A percentile compares a stretch with the other conserved stretches of the same genome.
phyloP scores from a whole-genome alignment of 176 grass and related monocot genomes.

The Tillandsia fasciculata region DNA sequence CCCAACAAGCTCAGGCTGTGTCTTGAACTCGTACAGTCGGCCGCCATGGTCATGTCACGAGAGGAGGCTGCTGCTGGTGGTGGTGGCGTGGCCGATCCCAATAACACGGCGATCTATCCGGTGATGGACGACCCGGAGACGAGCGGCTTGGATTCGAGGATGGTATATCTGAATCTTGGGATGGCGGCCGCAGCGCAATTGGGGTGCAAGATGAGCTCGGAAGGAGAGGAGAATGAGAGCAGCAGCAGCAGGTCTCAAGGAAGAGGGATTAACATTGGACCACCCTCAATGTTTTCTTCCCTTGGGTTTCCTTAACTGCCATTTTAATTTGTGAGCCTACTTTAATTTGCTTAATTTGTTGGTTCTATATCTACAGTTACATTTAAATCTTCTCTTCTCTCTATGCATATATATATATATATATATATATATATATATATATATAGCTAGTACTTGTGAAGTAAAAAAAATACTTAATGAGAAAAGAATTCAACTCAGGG shows the following conservation, averaged over 20 bases:
- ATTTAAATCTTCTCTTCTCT: too few relatives aligned
- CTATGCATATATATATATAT: too few relatives aligned
- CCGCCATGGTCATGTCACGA: constrained; percentile 85
- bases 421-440: too few relatives aligned
- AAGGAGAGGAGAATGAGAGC: constrained; percentile 36
- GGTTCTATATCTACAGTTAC: constrained; percentile 38
- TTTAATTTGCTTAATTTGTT: constrained; percentile 28
- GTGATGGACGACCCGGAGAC: constrained; percentile 32
- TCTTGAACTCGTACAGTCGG: constrained; percentile 94
- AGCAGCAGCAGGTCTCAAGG: constrained; percentile 48
- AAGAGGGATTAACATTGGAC: constrained; percentile 10
- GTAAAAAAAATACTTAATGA: too few relatives aligned
- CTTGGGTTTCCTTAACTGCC: constrained; percentile 70
- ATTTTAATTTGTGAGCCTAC: neutral
- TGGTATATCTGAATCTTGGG: constrained; percentile 92
- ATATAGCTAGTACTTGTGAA: too few relatives aligned
- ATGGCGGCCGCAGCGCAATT: constrained; percentile 66
- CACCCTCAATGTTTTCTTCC: constrained; percentile 66
- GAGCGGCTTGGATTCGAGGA: constrained; percentile 68
- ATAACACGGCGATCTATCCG: constrained; percentile 18
- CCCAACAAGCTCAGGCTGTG: constrained; percentile 96
- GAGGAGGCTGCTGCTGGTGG: constrained; percentile 49
- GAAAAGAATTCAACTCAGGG: too few relatives aligned
- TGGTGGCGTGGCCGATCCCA: neutral
- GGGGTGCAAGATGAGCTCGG: constrained; percentile 43